Conservation (phyloP, 2,329 filamentous ascomycete genomes). For the Trichoderma asperellum region DNA sequence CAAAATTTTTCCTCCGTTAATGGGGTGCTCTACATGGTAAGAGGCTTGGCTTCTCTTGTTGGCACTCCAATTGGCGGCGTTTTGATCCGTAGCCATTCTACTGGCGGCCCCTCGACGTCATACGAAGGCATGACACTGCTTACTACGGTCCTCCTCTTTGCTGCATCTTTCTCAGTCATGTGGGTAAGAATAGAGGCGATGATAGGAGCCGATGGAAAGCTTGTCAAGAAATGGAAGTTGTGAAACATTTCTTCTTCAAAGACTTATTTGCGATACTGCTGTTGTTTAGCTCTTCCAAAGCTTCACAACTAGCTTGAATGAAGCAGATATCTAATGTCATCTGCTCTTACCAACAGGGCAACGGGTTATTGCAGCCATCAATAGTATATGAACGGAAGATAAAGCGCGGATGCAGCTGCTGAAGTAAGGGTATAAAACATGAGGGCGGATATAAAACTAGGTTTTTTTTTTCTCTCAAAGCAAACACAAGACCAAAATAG, state of each 20-base stretch:
- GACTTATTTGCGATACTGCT: neutral
- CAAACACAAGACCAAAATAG: neutral
- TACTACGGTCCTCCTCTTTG: slow-evolving; percentile 2
- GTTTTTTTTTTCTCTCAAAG: neutral
- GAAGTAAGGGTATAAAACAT: neutral
- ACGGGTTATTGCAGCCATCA: neutral
- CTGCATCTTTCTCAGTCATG: slow-evolving; percentile 3
- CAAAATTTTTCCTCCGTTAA: slow-evolving; percentile 17
- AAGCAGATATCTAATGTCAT: neutral
- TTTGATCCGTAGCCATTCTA: slow-evolving; percentile 17
- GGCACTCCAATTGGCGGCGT: slow-evolving; percentile 16
- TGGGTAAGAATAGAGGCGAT: slow-evolving; percentile 22
- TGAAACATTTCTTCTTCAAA: neutral
- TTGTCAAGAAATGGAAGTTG: slow-evolving; percentile 22
- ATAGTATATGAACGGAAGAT: neutral
- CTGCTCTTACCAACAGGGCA: neutral
- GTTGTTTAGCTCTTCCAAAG: neutral
- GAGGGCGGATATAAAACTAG: neutral
- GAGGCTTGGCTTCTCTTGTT: slow-evolving; percentile 17
- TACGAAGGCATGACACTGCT: slow-evolving; percentile 18
- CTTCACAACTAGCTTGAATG: neutral
- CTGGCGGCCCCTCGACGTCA: neutral
- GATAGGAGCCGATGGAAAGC: slow-evolving; percentile 3
- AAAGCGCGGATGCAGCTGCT: neutral
- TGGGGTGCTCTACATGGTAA: slow-evolving; percentile 12